Base-by-base conservation (phyloP, 2,329 filamentous ascomycete genomes). In the Mollisiaceae sp. region DNA sequence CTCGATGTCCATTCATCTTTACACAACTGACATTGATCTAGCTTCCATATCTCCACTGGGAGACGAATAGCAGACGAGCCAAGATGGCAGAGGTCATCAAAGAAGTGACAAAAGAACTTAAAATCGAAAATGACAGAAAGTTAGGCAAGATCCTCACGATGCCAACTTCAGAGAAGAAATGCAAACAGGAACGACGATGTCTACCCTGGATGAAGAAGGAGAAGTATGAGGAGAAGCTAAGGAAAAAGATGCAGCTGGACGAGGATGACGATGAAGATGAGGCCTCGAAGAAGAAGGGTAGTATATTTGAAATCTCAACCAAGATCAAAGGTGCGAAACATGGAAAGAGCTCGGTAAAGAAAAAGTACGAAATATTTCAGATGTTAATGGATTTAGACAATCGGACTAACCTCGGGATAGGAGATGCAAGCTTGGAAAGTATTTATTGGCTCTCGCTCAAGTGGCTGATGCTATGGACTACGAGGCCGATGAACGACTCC, bases 11-110 rank as follows among this genome's bases (percentile, higher is more conserved):
- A 15, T 38, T 18, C 20, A 20, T 47, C 66, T 32, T 65, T 64
- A 4, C 11, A 24, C 38, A 24, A 32, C 15, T 35, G 43, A 11
- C 43, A n/a, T 5, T 39, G 15, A 4, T 38, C 50, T 47, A 69
- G 66, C 62, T 75, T 61, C 73, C 73, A 18, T 74, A 73, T 55
- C 62, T 75, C 8, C 73, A 75, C 43, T 75, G 74, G 74, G 73
- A 74, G 60, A 73, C 69, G 20, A 65, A 73, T 35, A 64, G 56
- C 12, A 39, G 61, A 18, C 55, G 63, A 59, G 41, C 24, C 15
- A 67, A 62, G 61, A 67, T 67, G 61, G 65, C 63, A 0, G 45
- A 64, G 32, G 67, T 69, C 8, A 67, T 71, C 18, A 70, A 71
- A 8, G 67, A 70, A 18, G 41, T 59, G 27, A 58, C 41, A 12